A percentile compares a stretch with the other conserved stretches of the same genome.
Evolutionary conservation across 2,329 filamentous ascomycete species (phyloP).

Genomic region (Cladosporium sp.): DNA sequence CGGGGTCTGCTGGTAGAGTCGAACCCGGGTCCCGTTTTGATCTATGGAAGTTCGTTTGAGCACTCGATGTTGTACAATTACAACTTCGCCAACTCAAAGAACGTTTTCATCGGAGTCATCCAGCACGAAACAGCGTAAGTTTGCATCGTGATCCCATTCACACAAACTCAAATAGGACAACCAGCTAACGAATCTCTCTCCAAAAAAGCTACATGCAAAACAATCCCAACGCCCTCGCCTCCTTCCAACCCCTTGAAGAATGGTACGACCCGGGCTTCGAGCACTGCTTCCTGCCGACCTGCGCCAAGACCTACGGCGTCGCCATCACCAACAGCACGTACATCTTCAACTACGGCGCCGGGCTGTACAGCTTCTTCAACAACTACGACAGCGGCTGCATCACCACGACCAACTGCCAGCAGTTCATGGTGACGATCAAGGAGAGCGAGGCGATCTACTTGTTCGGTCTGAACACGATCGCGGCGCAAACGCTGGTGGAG

Average conservation of each 20-base stretch:
- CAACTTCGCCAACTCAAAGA: slow-evolving; percentile 73
- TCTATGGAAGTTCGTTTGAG: slow-evolving; percentile 68
- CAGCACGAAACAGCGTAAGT: slow-evolving; percentile 84
- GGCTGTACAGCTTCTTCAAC: slow-evolving; percentile 64
- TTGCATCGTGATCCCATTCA: neutral
- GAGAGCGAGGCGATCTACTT: slow-evolving; percentile 45
- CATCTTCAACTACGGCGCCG: slow-evolving; percentile 48
- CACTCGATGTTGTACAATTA: slow-evolving; percentile 72
- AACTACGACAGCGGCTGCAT: slow-evolving; percentile 55
- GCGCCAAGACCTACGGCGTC: slow-evolving; percentile 76
- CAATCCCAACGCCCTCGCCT: slow-evolving; percentile 71
- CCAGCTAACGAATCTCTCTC: neutral
- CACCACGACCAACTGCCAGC: slow-evolving; percentile 49
- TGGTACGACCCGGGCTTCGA: slow-evolving; percentile 71
- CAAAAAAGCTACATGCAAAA: slow-evolving; percentile 65
- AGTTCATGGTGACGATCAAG: slow-evolving; percentile 46
- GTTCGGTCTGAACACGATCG: slow-evolving; percentile 48
- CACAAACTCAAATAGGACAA: neutral
- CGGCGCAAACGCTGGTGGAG: slow-evolving; percentile 48
- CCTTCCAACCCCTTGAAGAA: slow-evolving; percentile 59
- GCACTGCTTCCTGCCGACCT: slow-evolving; percentile 53
- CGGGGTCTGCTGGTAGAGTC: slow-evolving; percentile 75
- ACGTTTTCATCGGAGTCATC: slow-evolving; percentile 79
- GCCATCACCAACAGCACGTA: slow-evolving; percentile 63
- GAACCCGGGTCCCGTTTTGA: slow-evolving; percentile 41